Conservation (phyloP, 2,329 filamentous ascomycete species). For the Talaromyces albobiverticillius region DNA sequence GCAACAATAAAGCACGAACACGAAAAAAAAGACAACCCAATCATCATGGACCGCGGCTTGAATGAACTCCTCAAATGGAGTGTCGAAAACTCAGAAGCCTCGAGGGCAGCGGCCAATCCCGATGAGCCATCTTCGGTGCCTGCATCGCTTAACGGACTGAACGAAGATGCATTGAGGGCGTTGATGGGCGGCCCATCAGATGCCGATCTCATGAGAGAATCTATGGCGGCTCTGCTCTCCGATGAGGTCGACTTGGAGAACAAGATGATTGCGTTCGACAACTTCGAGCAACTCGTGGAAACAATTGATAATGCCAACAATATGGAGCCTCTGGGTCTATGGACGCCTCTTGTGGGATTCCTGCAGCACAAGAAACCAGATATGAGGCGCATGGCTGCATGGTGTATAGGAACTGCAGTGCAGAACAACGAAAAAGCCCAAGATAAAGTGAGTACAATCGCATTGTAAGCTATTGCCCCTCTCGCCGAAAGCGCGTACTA, state of each 20-base stretch:
- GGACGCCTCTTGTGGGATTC: conserved; percentile 74
- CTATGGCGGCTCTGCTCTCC: conserved; percentile 73
- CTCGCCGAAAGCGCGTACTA: not conserved
- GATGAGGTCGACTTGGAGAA: conserved; percentile 67
- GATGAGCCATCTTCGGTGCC: conserved; percentile 31
- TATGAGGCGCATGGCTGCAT: conserved; percentile 81
- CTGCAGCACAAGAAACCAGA: conserved; percentile 68
- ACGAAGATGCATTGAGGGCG: conserved; percentile 67
- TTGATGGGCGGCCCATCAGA: conserved; percentile 84
- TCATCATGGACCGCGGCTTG: conserved; percentile 60
- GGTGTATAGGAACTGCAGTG: conserved; percentile 90
- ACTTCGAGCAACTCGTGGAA: conserved; percentile 90
- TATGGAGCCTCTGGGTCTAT: conserved; percentile 72
- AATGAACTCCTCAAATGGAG: conserved; percentile 80
- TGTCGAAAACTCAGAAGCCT: conserved; percentile 58
- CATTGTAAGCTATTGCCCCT: too few relatives aligned
- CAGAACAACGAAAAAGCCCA: conserved; percentile 91
- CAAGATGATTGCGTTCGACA: conserved; percentile 84
- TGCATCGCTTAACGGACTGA: conserved; percentile 48
- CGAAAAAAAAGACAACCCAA: conserved; percentile 2
- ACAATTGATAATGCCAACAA: conserved; percentile 97
- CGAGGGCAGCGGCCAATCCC: conserved; percentile 30
- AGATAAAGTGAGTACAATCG: conserved; percentile 55
- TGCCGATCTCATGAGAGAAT: conserved; percentile 83
- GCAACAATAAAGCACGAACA: too few relatives aligned